Evolutionary conservation across 164 flowering plant genomes (phyloP).

Genomic region (Dillenia suffruticosa): DNA sequence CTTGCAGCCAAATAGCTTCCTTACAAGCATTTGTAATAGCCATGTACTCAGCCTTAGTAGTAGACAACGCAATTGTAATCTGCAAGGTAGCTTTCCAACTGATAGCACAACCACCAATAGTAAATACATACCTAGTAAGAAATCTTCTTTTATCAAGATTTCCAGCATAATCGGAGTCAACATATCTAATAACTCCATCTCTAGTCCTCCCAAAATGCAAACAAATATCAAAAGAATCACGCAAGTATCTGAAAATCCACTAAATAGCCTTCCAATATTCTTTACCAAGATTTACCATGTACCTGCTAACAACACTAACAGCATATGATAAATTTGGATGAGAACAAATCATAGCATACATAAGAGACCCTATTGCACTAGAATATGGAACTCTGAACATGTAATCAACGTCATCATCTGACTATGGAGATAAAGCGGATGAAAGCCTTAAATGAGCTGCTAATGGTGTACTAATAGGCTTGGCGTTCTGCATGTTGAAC

Average conservation of each 20-base stretch:
- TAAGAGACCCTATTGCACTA: constrained; percentile 1
- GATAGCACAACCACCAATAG: too few relatives aligned
- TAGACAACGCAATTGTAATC: neutral
- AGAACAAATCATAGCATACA: too few relatives aligned
- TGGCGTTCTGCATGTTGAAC: too few relatives aligned
- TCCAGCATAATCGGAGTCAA: neutral
- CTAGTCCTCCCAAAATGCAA: constrained; percentile 1
- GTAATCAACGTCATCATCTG: neutral
- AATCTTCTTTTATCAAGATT: too few relatives aligned
- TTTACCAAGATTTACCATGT: too few relatives aligned
- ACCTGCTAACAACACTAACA: too few relatives aligned
- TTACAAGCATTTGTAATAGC: neutral
- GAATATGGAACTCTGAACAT: constrained; percentile 2
- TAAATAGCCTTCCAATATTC: too few relatives aligned
- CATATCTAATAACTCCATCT: neutral
- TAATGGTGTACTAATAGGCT: too few relatives aligned
- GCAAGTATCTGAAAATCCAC: too few relatives aligned
- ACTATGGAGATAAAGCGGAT: neutral
- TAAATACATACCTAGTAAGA: too few relatives aligned
- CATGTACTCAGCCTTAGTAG: neutral
- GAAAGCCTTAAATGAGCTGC: neutral
- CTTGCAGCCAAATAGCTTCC: too few relatives aligned
- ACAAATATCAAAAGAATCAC: neutral
- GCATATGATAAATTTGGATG: too few relatives aligned
- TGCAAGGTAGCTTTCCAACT: neutral